Percentiles rank a stretch among this genome's conserved stretches.
These are phyloP conservation scores for Cryphonectria carpinicola DNA, from an alignment of 2,329 filamentous ascomycete species.

Conservation along the genomic window DNA sequence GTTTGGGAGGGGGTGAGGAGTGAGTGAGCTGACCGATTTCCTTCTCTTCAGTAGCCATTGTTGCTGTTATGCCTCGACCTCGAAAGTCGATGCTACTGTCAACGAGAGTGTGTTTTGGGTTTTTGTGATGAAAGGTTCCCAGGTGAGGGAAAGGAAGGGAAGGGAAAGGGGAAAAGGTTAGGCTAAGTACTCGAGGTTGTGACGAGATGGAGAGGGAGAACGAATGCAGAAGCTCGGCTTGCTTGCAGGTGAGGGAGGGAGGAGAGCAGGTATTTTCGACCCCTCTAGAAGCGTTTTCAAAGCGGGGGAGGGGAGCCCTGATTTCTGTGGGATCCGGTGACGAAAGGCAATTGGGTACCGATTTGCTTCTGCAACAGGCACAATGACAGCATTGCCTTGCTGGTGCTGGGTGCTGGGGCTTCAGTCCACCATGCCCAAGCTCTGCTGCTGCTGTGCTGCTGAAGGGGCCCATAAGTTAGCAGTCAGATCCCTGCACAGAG, in stretches of 20 bases:
- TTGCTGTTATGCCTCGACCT: constrained; percentile 23
- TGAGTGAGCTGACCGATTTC: constrained; percentile 41
- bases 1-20: neutral
- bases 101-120: constrained; percentile 3
- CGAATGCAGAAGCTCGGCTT: constrained; percentile 19
- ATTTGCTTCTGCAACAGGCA: constrained; percentile 8
- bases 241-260: constrained; percentile 15
- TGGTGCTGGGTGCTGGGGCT: constrained; percentile 6
- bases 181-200: constrained; percentile 22
- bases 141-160: constrained; percentile 15
- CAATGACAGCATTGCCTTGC: constrained; percentile 24
- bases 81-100: constrained; percentile 4
- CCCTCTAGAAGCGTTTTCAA: constrained; percentile 31
- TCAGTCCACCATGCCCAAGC: neutral
- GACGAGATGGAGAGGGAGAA: constrained; percentile 11
- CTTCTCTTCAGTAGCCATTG: constrained; percentile 46
- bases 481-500: neutral
- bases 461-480: neutral
- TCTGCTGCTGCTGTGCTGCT: constrained; percentile 8
- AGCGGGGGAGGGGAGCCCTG: constrained; percentile 35
- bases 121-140: constrained; percentile 8
- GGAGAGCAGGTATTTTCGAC: constrained; percentile 28
- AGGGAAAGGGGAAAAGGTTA: constrained; percentile 16
- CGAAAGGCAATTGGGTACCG: constrained; percentile 10
- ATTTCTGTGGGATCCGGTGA: constrained; percentile 33